Evolutionary conservation across 2,329 filamentous ascomycete genomes (phyloP), one percentile per base, ranked within the genome.

Genomic region (Westerdykella sp.): DNA sequence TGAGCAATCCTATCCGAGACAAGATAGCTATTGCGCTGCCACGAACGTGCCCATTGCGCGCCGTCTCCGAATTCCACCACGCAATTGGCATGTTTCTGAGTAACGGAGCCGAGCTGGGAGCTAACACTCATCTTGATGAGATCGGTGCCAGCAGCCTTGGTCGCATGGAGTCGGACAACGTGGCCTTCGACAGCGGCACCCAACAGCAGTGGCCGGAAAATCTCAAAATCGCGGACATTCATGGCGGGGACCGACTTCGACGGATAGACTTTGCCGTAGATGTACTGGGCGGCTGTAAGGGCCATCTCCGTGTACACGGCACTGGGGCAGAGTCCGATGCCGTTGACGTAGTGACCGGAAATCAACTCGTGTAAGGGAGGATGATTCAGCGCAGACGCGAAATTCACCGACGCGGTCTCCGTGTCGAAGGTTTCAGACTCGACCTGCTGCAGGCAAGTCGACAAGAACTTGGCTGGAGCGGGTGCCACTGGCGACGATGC

Each of bases 261-360:
- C 9, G 14, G 13, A n/a, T 18, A 5, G 18, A 21, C 18, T 6
- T 21, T 21, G 18, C 4, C 3, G 6, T 21, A 21, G 18, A 47
- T 16, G 41, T 54, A 54, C 34, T 48, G 40, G 2, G 60, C 67
- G 6, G 65, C 45, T 1, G 56, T 62, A 7, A 64, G 40, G 3
- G 62, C 62, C 16, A 67, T 62, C 28, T 67, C 65, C 1, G 62
- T 58, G 34, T 65, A 66, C 1, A 67, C 36, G 4, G 48, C 49
- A 2, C 47, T 43, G 14, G 50, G 47, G 16, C 46, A 51, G 21
- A 56, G 48, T 5, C 49, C 43, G 6, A 49, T 41, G 5, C 43
- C 47, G 25, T 54, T 31, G 6, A 56, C 53, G 14, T 45, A 37
- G 40, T 56, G 53, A 5, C 51, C 53, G 23, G 44, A 44, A 2